A percentile compares a stretch with the other conserved stretches of the same genome.
phyloP scores from a whole-genome alignment of 176 grass and related monocot genomes.

The Oryza meyeriana region DNA sequence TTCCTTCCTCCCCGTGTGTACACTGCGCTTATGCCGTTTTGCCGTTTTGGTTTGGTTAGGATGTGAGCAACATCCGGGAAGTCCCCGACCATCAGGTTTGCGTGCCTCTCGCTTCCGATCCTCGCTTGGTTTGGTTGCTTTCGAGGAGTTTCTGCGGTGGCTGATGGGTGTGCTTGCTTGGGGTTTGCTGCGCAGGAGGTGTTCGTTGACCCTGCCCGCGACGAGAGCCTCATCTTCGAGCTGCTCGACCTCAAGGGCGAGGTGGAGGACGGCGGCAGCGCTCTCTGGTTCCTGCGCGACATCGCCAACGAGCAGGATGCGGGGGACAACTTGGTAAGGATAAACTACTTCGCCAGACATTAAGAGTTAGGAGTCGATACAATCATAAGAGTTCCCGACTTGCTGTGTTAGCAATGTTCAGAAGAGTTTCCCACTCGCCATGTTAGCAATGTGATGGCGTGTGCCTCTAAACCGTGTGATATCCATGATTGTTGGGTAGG shows the following conservation, averaged over 20 bases:
- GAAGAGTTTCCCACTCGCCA: not conserved
- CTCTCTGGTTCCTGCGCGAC: conserved; percentile 83
- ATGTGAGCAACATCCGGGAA: conserved; percentile 76
- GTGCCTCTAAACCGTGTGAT: not conserved
- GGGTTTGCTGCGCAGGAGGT: conserved; percentile 49
- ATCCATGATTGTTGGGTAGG: conserved; percentile 40
- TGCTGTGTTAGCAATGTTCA: not conserved
- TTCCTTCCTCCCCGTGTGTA: not conserved
- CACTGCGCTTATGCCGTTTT: not conserved
- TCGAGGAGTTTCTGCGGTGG: not conserved
- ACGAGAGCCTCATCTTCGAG: conserved; percentile 94
- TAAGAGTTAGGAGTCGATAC: too few species aligned
- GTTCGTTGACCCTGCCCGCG: conserved; percentile 67
- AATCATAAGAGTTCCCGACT: not conserved
- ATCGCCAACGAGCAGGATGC: conserved; percentile 82
- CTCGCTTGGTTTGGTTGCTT: not conserved
- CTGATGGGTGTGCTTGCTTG: not conserved
- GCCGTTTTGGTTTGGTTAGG: conserved; percentile 39
- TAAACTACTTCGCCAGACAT: not conserved
- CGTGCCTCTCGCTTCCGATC: not conserved
- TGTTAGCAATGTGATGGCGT: not conserved
- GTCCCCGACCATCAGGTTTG: conserved; percentile 88
- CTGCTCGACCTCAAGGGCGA: conserved; percentile 83
- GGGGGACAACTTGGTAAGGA: conserved; percentile 57
- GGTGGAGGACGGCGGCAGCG: conserved; percentile 65